Base-by-base conservation (phyloP, 164 flowering plant species). In the Chimonanthus praecox region DNA sequence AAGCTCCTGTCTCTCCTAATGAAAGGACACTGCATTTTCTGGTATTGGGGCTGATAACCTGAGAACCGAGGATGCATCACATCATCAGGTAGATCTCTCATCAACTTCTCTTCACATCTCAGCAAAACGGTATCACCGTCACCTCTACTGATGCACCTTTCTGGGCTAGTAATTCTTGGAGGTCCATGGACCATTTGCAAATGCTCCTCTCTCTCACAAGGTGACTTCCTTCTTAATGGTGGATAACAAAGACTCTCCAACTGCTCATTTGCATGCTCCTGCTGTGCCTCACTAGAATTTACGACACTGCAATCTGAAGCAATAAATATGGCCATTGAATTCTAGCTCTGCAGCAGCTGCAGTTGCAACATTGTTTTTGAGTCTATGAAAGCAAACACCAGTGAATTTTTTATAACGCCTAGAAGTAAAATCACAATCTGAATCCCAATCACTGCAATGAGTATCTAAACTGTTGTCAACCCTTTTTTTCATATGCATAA, bases 201-300 rank as follows among this genome's bases (percentile, higher is more conserved):
- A 21, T 77, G 79, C 18, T 80, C 87, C 54, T 75, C 87, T 73
- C 68, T 72, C 47, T 58, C 74, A 18, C 58, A 50, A 47, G 74
- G 87, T 49, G 90, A 85, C 5, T 84, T 77, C 76, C 89, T 82
- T 78, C 93, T 85, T 44, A 84, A 71, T 6, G 84, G 72, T 18
- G 77, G 68, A 76, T 80, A 85, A 46, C 80, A 80, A 54, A 79
- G 80, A 73, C 68, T 64, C 51, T 85, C 70, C 67, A 77, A 69
- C 45, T 83, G 87, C 71, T 84, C 82, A 72, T 75, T 81, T 54
- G 79, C 63, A 6, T 71, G 60, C 76, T 83, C 83, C 76, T 87
- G 82, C 73, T 88, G 83, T 74, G 85, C 80, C 72, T 88, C 79
- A 64, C 83, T 79, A 65, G 77, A n/a, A 75, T 86, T 78, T 47